These are phyloP conservation scores for Betula pendula DNA, from an alignment of 306 rosid species.

Conservation along the genomic window DNA sequence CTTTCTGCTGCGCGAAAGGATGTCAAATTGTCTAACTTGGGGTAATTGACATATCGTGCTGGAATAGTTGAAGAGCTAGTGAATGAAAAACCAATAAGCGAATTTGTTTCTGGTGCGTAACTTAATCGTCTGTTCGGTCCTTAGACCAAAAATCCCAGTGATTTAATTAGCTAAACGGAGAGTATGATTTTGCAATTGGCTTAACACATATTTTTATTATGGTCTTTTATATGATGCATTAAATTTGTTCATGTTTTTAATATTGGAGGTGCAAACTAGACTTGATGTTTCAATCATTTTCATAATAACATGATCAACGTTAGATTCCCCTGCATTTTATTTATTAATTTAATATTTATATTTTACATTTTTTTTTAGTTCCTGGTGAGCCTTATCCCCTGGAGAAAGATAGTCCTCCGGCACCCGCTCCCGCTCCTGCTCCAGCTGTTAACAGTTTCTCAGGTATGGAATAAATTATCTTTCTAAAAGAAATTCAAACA, in stretches of 20 bases:
- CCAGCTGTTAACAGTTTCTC: constrained; percentile 44
- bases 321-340: neutral
- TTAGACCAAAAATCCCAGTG: neutral
- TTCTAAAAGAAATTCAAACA: neutral
- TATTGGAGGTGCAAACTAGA: neutral
- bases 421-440: constrained; percentile 62
- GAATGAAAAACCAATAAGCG: neutral
- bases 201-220: neutral
- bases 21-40: neutral
- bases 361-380: constrained; percentile 55
- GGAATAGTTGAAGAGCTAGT: neutral
- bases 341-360: neutral
- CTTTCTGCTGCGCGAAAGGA: neutral
- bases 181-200: neutral
- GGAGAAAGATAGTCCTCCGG: constrained; percentile 50
- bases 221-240: neutral
- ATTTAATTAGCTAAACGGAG: neutral
- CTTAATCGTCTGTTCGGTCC: neutral
- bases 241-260: neutral
- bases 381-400: constrained; percentile 91
- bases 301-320: constrained; percentile 6
- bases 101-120: neutral
- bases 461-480: constrained; percentile 46
- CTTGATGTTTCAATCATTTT: neutral
- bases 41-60: neutral